Percentiles rank a stretch among this genome's conserved stretches.
These are phyloP conservation scores for Aspergillus hortae DNA, from an alignment of 2,329 filamentous ascomycete species.

Conservation along the genomic window DNA sequence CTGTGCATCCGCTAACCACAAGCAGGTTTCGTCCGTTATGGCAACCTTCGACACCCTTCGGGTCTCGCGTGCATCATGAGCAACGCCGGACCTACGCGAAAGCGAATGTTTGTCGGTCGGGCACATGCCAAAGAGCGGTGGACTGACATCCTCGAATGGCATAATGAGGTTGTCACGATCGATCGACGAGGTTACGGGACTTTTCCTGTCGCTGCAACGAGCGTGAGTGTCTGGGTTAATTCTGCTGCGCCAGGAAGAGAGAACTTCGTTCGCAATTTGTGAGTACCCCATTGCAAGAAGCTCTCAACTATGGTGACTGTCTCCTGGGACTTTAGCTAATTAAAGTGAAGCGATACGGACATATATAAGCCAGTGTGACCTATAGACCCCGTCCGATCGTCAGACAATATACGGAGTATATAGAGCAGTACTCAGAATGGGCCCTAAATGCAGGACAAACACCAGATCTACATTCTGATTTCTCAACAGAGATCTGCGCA, in stretches of 20 bases:
- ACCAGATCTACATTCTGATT: too few species aligned
- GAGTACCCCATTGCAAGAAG: slow-evolving; percentile 19
- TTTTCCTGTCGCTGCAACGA: slow-evolving; percentile 54
- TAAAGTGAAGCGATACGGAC: background rate
- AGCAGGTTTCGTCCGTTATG: slow-evolving; percentile 50
- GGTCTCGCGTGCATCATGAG: slow-evolving; percentile 58
- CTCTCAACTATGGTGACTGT: background rate
- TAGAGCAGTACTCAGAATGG: too few species aligned
- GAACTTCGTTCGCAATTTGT: slow-evolving; percentile 42
- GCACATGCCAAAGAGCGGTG: slow-evolving; percentile 58
- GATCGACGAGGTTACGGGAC: slow-evolving; percentile 56
- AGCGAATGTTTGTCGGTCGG: slow-evolving; percentile 61
- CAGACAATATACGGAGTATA: too few species aligned
- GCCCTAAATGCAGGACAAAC: too few species aligned
- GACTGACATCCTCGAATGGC: slow-evolving; percentile 60
- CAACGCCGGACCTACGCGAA: slow-evolving; percentile 47
- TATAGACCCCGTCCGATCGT: too few species aligned
- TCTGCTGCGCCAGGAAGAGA: slow-evolving; percentile 51
- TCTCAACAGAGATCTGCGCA: too few species aligned
- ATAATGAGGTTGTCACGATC: slow-evolving; percentile 54
- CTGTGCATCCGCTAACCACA: background rate
- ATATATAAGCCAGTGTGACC: background rate
- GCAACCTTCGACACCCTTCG: slow-evolving; percentile 47
- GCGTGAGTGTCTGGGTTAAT: slow-evolving; percentile 62
- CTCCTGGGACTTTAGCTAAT: background rate